phyloP scores from a whole-genome alignment of 805 yeast species.

The Candida pseudofarinosa region DNA sequence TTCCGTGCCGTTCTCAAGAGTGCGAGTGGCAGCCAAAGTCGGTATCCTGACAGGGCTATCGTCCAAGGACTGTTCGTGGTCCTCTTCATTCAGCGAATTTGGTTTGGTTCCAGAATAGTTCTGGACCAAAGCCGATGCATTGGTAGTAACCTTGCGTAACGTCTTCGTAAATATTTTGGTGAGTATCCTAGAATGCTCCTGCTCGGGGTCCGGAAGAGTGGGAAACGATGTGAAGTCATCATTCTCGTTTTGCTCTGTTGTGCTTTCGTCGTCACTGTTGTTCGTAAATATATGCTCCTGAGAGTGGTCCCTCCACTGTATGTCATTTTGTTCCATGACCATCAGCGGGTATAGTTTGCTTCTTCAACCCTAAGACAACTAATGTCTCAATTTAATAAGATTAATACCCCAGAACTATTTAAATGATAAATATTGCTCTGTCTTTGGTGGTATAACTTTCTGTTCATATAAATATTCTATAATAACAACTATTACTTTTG shows the following conservation, averaged over 20 bases:
- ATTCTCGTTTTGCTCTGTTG: background rate
- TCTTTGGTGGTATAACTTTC: too few relatives aligned
- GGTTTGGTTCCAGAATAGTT: slow-evolving; percentile 12
- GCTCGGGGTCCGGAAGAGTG: slow-evolving; percentile 40
- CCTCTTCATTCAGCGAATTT: background rate
- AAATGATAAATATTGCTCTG: too few relatives aligned
- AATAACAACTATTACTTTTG: background rate
- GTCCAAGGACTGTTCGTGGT: slow-evolving; percentile 1
- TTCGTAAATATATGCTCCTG: slow-evolving; percentile 3
- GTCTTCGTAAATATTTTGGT: slow-evolving; percentile 35
- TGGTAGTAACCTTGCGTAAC: slow-evolving; percentile 37
- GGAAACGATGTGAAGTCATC: slow-evolving; percentile 41
- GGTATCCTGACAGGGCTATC: slow-evolving; percentile 5
- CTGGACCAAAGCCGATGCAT: slow-evolving; percentile 36
- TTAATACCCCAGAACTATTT: too few relatives aligned
- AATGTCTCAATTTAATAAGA: too few relatives aligned
- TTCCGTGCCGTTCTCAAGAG: background rate
- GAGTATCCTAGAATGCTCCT: slow-evolving; percentile 28
- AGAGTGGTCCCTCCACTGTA: background rate
- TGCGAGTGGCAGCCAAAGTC: slow-evolving; percentile 2
- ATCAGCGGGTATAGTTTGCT: too few relatives aligned
- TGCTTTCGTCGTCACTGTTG: slow-evolving; percentile 12
- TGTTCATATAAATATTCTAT: background rate
- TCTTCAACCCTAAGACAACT: too few relatives aligned
- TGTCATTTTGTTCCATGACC: background rate